These are phyloP conservation scores for Cucumis hystrix DNA, from an alignment of 306 rosid genomes.

Conservation along the genomic window DNA sequence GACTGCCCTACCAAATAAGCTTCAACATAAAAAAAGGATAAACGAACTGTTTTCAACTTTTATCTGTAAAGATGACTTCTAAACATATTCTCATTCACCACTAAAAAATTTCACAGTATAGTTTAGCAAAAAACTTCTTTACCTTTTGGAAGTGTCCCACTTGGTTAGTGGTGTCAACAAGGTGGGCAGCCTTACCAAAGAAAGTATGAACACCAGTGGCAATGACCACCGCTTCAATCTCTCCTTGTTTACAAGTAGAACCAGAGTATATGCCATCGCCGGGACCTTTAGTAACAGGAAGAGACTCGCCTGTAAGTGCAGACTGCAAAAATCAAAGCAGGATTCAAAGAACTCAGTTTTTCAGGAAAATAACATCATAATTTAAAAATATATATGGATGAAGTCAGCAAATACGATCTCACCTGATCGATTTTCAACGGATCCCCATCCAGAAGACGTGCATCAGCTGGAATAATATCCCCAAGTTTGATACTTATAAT, in stretches of 20 bases:
- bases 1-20: neutral
- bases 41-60: neutral
- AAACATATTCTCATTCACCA: neutral
- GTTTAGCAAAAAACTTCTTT: slow-evolving; percentile 9
- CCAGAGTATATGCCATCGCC: slow-evolving; percentile 97
- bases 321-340: slow-evolving; percentile 48
- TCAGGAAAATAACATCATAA: neutral
- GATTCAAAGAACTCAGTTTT: neutral
- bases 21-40: neutral
- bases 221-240: slow-evolving; percentile 91
- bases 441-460: slow-evolving; percentile 97
- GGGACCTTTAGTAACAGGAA: slow-evolving; percentile 92
- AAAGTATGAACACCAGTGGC: slow-evolving; percentile 98
- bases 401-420: neutral
- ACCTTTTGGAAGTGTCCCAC: slow-evolving; percentile 98
- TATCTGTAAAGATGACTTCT: neutral
- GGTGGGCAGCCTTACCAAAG: slow-evolving; percentile 98
- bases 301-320: slow-evolving; percentile 92
- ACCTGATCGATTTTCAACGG: slow-evolving; percentile 96
- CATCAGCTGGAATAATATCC: slow-evolving; percentile 85
- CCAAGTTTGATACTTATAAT: slow-evolving; percentile 81
- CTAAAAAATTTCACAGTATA: neutral
- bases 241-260: slow-evolving; percentile 98
- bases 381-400: neutral
- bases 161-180: slow-evolving; percentile 89